Conservation (phyloP, 1,284 basidiomycete genomes). For the Peniophora sp. region DNA sequence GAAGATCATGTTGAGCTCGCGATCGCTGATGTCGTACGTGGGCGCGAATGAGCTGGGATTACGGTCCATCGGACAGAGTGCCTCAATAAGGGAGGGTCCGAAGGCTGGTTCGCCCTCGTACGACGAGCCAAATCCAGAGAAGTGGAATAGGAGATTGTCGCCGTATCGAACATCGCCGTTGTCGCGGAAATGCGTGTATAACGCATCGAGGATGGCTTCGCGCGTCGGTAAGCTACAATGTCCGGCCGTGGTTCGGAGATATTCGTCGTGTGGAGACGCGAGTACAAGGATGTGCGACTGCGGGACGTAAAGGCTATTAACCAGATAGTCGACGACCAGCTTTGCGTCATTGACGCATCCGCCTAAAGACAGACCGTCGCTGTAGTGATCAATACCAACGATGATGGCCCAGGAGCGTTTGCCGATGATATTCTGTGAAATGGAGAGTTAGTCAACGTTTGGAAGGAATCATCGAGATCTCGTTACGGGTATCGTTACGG, state of each 20-base stretch:
- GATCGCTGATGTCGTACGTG: slow-evolving; percentile 1
- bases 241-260: too few species aligned
- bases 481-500: too few species aligned
- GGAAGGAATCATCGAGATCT: too few species aligned
- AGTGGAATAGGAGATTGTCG: slow-evolving; percentile 10
- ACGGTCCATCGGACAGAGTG: not conserved
- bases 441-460: too few species aligned
- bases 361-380: not conserved
- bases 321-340: not conserved
- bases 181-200: slow-evolving; percentile 10
- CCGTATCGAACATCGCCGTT: slow-evolving; percentile 7
- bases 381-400: not conserved
- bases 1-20: slow-evolving; percentile 1
- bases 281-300: not conserved
- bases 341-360: not conserved
- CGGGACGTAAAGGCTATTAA: not conserved
- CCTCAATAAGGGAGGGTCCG: slow-evolving; percentile 5
- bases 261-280: not conserved
- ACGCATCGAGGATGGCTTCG: slow-evolving; percentile 6
- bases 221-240: slow-evolving; percentile 10
- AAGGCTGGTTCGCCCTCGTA: slow-evolving; percentile 1
- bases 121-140: slow-evolving; percentile 11
- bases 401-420: not conserved
- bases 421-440: too few species aligned
- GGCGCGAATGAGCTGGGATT: not conserved